A percentile compares a stretch with the other conserved stretches of the same genome.
phyloP scores from a whole-genome alignment of 148 eudicot species.

The Euryodendron excelsum region DNA sequence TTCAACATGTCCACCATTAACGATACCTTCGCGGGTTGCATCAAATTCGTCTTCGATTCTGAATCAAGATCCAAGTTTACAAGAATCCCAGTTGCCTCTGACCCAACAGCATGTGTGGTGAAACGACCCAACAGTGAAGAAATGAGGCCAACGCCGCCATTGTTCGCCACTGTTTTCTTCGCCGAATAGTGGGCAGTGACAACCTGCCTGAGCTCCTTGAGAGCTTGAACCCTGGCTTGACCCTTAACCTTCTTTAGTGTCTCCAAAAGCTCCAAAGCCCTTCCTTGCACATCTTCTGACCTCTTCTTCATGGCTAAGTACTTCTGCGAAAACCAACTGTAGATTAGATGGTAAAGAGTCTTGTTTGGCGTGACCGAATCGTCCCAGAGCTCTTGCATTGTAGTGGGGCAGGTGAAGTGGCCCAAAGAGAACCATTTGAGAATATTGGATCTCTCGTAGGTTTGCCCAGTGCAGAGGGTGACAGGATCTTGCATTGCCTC shows the following conservation, averaged over 20 bases:
- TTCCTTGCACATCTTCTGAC: slow-evolving; percentile 83
- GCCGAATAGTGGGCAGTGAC: slow-evolving; percentile 53
- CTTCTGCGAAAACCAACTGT: slow-evolving; percentile 73
- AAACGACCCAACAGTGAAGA: slow-evolving; percentile 69
- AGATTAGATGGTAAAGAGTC: slow-evolving; percentile 62
- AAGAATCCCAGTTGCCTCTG: slow-evolving; percentile 67
- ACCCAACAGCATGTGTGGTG: slow-evolving; percentile 82
- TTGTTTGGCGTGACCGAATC: slow-evolving; percentile 75
- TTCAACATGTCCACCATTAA: slow-evolving; percentile 83
- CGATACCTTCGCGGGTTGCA: slow-evolving; percentile 69
- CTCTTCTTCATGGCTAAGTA: slow-evolving; percentile 76
- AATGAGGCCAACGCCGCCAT: slow-evolving; percentile 53
- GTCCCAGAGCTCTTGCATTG: slow-evolving; percentile 82
- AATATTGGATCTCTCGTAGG: slow-evolving; percentile 76
- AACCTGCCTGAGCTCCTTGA: slow-evolving; percentile 60
- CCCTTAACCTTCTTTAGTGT: slow-evolving; percentile 75
- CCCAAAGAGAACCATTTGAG: slow-evolving; percentile 78
- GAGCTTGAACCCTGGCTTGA: slow-evolving; percentile 57
- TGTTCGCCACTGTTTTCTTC: slow-evolving; percentile 61
- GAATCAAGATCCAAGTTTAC: slow-evolving; percentile 57
- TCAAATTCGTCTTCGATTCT: slow-evolving; percentile 44
- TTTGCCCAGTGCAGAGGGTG: slow-evolving; percentile 89
- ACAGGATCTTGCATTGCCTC: slow-evolving; percentile 96
- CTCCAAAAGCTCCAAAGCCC: slow-evolving; percentile 70
- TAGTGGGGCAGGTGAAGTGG: slow-evolving; percentile 82